A percentile compares a stretch with the other conserved stretches of the same genome.
These are phyloP conservation scores for Cryptosporidium tyzzeri DNA, from an alignment of 169 alveolate genomes.

Conservation along the genomic window DNA sequence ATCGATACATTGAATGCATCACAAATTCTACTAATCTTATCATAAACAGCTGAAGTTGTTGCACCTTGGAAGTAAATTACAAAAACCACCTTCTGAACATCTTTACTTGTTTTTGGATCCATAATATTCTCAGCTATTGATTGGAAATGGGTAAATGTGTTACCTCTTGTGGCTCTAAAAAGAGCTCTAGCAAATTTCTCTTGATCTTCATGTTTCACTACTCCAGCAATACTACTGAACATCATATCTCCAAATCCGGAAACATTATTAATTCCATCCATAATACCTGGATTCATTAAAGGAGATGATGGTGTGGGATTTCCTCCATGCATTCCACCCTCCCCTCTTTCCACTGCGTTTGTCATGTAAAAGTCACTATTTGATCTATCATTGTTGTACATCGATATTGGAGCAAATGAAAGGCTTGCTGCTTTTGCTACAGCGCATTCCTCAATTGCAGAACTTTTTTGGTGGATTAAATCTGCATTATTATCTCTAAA, in stretches of 20 bases:
- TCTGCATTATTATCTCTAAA: conserved; percentile 87
- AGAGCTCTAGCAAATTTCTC: conserved; percentile 93
- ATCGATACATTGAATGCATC: conserved; percentile 90
- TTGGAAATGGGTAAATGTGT: conserved; percentile 91
- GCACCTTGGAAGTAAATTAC: conserved; percentile 93
- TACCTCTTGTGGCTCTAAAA: conserved; percentile 97
- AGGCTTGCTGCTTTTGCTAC: conserved; percentile 80
- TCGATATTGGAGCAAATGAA: conserved; percentile 76
- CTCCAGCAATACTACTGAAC: conserved; percentile 92
- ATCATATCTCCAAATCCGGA: conserved; percentile 79
- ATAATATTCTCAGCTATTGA: conserved; percentile 85
- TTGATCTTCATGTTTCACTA: conserved; percentile 90
- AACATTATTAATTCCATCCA: conserved; percentile 24
- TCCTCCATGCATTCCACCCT: conserved; percentile 52
- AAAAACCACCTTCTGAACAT: conserved; percentile 89
- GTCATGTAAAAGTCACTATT: conserved; percentile 61
- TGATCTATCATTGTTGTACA: conserved; percentile 27
- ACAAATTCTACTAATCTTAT: conserved; percentile 92
- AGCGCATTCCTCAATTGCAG: conserved; percentile 87
- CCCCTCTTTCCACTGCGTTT: conserved; percentile 70
- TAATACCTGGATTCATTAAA: conserved; percentile 27
- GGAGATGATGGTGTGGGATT: conserved; percentile 31
- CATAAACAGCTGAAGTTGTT: conserved; percentile 86
- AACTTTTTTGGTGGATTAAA: conserved; percentile 84
- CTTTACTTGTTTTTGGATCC: conserved; percentile 82